Evolutionary conservation across 2,329 filamentous ascomycete genomes (phyloP).

Genomic region (Zymoseptoria crescenta): DNA sequence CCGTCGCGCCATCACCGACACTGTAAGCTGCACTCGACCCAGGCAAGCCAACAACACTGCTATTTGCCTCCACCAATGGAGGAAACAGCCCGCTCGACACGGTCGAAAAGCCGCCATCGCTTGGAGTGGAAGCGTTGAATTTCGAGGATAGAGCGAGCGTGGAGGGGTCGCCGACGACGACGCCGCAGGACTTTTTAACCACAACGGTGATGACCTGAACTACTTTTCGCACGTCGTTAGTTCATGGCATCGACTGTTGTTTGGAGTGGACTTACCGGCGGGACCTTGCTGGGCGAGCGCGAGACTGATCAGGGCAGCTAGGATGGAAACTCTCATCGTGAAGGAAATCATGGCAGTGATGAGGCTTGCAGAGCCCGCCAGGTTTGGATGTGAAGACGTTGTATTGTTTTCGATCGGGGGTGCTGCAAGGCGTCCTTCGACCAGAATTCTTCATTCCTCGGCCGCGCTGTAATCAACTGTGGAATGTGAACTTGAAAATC

Average conservation of each 20-base stretch:
- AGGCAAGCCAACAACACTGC: neutral
- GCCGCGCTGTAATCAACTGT: neutral
- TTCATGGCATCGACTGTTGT: neutral
- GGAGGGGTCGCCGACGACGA: slow-evolving; percentile 5
- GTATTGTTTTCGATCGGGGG: neutral
- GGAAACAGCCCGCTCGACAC: neutral
- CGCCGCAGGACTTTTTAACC: slow-evolving; percentile 6
- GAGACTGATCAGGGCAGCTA: neutral
- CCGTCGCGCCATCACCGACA: no score
- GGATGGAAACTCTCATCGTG: neutral
- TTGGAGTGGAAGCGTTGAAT: neutral
- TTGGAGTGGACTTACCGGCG: neutral
- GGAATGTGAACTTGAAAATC: neutral
- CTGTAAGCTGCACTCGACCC: neutral
- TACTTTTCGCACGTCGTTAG: neutral
- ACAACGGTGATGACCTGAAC: slow-evolving; percentile 10
- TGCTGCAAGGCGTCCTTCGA: neutral
- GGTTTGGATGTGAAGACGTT: neutral
- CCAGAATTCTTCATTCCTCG: neutral
- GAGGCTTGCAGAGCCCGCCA: neutral
- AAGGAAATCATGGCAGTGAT: neutral
- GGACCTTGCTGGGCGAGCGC: neutral
- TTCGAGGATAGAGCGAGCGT: neutral
- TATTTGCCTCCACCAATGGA: neutral
- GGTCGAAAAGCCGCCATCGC: neutral